Conservation (phyloP, 2,329 filamentous ascomycete species). For the Pseudogymnoascus sp. region DNA sequence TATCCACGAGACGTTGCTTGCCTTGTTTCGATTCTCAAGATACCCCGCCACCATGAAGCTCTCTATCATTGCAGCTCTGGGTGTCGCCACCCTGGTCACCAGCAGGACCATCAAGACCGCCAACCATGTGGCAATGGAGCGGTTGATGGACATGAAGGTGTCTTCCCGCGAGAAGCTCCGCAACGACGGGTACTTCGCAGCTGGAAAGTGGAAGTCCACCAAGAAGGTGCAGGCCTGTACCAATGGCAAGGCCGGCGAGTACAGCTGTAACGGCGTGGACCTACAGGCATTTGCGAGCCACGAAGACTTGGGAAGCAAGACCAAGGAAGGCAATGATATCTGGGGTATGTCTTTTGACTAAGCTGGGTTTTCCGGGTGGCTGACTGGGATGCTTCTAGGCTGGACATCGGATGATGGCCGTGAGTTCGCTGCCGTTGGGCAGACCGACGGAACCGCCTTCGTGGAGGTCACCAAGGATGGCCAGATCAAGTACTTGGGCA, state of each 20-base stretch:
- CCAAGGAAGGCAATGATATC: conserved; percentile 26
- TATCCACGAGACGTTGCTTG: not conserved
- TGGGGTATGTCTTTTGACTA: not conserved
- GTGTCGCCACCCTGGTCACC: not conserved
- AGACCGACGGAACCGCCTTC: conserved; percentile 42
- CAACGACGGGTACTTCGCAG: not conserved
- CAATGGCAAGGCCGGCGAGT: conserved; percentile 1
- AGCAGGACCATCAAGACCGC: not conserved
- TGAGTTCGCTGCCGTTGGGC: conserved; percentile 41
- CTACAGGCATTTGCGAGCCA: conserved; percentile 48
- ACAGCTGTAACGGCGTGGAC: conserved; percentile 32
- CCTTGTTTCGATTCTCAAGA: not conserved
- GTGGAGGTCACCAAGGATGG: conserved; percentile 38
- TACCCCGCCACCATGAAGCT: not conserved
- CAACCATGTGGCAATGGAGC: conserved; percentile 3
- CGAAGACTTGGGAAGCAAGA: conserved; percentile 39
- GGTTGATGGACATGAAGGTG: conserved; percentile 3
- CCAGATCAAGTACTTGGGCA: conserved; percentile 37
- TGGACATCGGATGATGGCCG: conserved; percentile 40
- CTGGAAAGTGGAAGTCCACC: conserved; percentile 1
- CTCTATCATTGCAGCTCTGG: not conserved
- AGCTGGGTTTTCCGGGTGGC: conserved; percentile 24
- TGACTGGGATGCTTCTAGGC: conserved; percentile 22
- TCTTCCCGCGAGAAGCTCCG: not conserved
- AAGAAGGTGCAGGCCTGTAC: not conserved